Base-by-base conservation (phyloP, 2,329 filamentous ascomycete species). In the Colletotrichum falcatum region DNA sequence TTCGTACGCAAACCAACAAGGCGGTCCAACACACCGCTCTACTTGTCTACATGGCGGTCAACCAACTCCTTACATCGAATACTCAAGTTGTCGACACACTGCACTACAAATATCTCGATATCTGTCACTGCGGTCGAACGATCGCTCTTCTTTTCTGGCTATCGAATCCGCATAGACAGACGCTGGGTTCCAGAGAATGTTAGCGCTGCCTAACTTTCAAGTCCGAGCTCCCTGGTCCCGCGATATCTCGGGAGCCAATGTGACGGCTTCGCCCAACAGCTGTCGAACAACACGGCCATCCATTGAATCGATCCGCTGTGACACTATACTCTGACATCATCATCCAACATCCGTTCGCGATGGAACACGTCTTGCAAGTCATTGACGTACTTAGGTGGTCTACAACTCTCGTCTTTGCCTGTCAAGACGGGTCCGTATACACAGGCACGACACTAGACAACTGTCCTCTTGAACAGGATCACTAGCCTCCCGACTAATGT, bases 381-480 rank as follows among this genome's bases (percentile, higher is more conserved):
- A 67, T 59, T 70, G 68, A 70, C 64, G 64, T 56, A 62, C 59
- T 54, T 37, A 8, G n/a, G n/a, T n/a, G n/a, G 20, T 53, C 37
- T 67, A 37, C 28, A 20, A 30, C 18, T 26, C 30, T 28, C 44
- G 49, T 30, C 26, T 33, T 33, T 48, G 1, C n/a, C 20, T 54
- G 14, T 54, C 16, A n/a, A 37, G 30, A 28, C 18, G 20, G 33
- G 28, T 30, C 14, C 30, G 12, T 33, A 23, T 46, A 63, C 56
- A 67, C 58, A 28, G 35, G 46, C 64, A 54, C 14, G 14, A 61
- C 39, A 16, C 56, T 51, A 44, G 51, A 53, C 49, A 61, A 6
- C 16, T 61, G 35, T 70, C 23, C 49, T 51, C 7, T 12, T 33
- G 18, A 44, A 37, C 8, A 63, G 51, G 42, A 44, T 39, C n/a